Conservation (phyloP, 208 protist genomes). For the Angomonas deanei region DNA sequence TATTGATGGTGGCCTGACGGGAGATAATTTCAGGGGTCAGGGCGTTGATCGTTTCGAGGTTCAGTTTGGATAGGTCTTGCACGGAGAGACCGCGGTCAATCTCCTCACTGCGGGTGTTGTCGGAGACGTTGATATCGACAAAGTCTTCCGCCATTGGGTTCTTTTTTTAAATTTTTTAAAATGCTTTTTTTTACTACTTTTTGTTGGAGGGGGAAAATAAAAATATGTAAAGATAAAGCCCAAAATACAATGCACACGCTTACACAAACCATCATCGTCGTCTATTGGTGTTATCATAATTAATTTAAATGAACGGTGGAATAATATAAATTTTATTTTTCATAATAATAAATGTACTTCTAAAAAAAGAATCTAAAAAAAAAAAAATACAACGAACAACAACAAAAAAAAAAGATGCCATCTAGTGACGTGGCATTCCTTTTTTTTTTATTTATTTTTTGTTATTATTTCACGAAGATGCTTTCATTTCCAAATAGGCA, state of each 20-base stretch:
- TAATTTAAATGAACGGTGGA: not conserved
- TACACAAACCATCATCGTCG: too few relatives aligned
- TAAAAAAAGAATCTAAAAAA: too few relatives aligned
- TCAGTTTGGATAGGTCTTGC: constrained; percentile 69
- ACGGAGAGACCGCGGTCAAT: constrained; percentile 40
- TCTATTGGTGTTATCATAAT: too few relatives aligned
- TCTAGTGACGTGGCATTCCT: too few relatives aligned
- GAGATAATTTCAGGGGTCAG: constrained; percentile 97
- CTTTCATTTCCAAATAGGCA: not conserved
- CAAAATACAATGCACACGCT: too few relatives aligned
- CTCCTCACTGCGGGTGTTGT: constrained; percentile 5
- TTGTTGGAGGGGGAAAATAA: not conserved
- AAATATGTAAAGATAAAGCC: not conserved
- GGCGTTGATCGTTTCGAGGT: constrained; percentile 85
- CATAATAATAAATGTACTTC: too few relatives aligned
- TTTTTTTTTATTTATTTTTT: too few relatives aligned
- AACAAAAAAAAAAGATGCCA: too few relatives aligned
- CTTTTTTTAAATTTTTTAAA: not conserved
- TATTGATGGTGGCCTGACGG: constrained; percentile 99
- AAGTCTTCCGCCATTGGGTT: not conserved
- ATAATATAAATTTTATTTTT: too few relatives aligned
- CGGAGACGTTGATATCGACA: constrained; percentile 21
- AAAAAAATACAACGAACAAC: too few relatives aligned
- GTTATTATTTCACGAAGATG: not conserved
- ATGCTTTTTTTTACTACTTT: not conserved